Conservation (phyloP, 2,329 filamentous ascomycete species). For the Cytospora chrysosperma region DNA sequence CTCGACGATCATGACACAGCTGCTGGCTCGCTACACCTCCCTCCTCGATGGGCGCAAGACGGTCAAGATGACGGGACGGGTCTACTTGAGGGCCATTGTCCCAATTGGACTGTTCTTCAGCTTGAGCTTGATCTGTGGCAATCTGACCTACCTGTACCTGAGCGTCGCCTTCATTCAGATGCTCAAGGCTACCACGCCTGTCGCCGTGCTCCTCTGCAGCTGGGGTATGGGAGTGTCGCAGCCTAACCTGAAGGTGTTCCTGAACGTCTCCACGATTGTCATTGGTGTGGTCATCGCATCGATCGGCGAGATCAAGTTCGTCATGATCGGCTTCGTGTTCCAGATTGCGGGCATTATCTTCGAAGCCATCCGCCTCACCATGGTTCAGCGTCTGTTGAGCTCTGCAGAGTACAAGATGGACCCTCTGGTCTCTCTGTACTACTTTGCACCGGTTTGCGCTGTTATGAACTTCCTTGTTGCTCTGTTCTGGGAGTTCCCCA, state of each 20-base stretch:
- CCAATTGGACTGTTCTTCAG: conserved; percentile 96
- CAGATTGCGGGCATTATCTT: conserved; percentile 77
- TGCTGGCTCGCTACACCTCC: conserved; percentile 85
- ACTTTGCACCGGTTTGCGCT: conserved; percentile 83
- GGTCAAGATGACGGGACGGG: conserved; percentile 93
- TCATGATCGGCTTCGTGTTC: conserved; percentile 74
- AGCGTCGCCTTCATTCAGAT: conserved; percentile 98
- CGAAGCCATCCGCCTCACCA: conserved; percentile 78
- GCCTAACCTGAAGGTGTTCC: conserved; percentile 80
- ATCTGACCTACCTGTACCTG: conserved; percentile 92
- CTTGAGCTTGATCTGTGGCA: conserved; percentile 92
- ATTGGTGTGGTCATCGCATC: conserved; percentile 93
- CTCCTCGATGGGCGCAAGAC: conserved; percentile 92
- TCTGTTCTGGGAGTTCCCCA: conserved; percentile 71
- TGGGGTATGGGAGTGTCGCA: conserved; percentile 84
- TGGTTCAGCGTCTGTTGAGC: conserved; percentile 81
- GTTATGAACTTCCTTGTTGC: conserved; percentile 76
- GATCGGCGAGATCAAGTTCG: conserved; percentile 93
- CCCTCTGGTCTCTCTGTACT: conserved; percentile 83
- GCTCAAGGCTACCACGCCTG: conserved; percentile 97
- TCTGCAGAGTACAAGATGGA: conserved; percentile 90
- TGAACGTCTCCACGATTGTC: conserved; percentile 94
- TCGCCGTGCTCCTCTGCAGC: conserved; percentile 85
- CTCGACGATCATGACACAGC: conserved; percentile 89
- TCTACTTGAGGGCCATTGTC: conserved; percentile 90